Conservation (phyloP, 495 filamentous ascomycete species). For the Penicillium pancosmium region DNA sequence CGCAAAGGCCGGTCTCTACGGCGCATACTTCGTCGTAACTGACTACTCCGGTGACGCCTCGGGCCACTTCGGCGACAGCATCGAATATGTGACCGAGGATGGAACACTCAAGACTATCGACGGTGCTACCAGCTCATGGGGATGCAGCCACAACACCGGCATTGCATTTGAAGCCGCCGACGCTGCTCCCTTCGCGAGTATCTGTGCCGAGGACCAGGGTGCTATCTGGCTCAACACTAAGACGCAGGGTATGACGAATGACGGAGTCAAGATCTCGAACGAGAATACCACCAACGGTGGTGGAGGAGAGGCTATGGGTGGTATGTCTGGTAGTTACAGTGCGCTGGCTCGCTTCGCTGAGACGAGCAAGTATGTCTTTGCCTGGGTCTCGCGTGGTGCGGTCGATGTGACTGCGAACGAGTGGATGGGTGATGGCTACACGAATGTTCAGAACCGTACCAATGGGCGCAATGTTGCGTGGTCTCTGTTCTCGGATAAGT, state of each 20-base stretch:
- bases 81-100: conserved; percentile 51
- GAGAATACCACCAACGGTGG: conserved; percentile 58
- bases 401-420: conserved; percentile 47
- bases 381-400: conserved; percentile 57
- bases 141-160: conserved; percentile 62
- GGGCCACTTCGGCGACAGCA: conserved; percentile 57
- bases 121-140: conserved; percentile 52
- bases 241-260: conserved; percentile 48
- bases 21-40: conserved; percentile 58
- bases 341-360: conserved; percentile 48
- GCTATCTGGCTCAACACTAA: conserved; percentile 61
- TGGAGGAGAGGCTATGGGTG: conserved; percentile 57
- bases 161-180: conserved; percentile 58
- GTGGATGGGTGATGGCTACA: conserved; percentile 57
- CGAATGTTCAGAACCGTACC: conserved; percentile 46
- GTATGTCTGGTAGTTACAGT: conserved; percentile 58
- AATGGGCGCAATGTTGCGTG: conserved; percentile 56
- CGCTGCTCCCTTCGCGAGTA: conserved; percentile 50
- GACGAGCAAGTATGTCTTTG: conserved; percentile 50
- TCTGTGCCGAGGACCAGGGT: conserved; percentile 59
- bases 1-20: conserved; percentile 50
- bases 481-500: conserved; percentile 49
- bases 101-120: conserved; percentile 45
- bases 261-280: conserved; percentile 56
- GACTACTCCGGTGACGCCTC: conserved; percentile 52